phyloP scores from a whole-genome alignment of 2,329 filamentous ascomycete genomes.

The Fulvia fulva region DNA sequence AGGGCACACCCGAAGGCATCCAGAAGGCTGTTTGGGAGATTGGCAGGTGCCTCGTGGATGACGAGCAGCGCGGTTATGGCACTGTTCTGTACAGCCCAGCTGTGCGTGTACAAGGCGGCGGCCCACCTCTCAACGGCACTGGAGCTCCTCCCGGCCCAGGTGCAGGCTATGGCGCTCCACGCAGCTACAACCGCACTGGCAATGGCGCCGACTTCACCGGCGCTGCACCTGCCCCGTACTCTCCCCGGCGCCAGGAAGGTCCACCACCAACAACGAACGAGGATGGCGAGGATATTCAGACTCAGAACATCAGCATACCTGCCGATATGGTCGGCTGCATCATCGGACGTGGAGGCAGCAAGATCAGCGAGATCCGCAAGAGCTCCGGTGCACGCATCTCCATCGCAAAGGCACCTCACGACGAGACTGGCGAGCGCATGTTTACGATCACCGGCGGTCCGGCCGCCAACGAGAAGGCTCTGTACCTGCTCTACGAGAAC shows the following conservation, averaged over 20 bases:
- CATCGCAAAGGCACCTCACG: constrained; percentile 94
- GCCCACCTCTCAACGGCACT: constrained; percentile 48
- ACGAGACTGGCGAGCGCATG: constrained; percentile 97
- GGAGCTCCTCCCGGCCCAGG: constrained; percentile 49
- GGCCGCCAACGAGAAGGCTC: constrained; percentile 88
- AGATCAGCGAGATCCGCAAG: constrained; percentile 98
- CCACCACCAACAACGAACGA: constrained; percentile 62
- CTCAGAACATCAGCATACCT: constrained; percentile 98
- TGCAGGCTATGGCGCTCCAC: constrained; percentile 44
- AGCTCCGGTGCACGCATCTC: constrained; percentile 94
- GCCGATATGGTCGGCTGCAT: constrained; percentile 99
- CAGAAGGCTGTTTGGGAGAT: constrained; percentile 98
- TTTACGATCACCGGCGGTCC: constrained; percentile 98
- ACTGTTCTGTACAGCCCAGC: constrained; percentile 97
- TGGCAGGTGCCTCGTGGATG: constrained; percentile 95
- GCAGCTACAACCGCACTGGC: constrained; percentile 84
- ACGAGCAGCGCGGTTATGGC: constrained; percentile 94
- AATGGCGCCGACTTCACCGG: constrained; percentile 98
- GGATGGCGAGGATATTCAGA: constrained; percentile 96
- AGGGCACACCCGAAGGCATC: constrained; percentile 90
- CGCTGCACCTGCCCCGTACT: constrained; percentile 59
- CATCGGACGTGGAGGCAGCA: constrained; percentile 89
- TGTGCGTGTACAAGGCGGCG: constrained; percentile 72
- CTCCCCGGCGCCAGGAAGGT: constrained; percentile 76
- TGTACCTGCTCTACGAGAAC: constrained; percentile 97